Base-by-base conservation (phyloP, 2,329 filamentous ascomycete genomes). In the Alternaria panax region DNA sequence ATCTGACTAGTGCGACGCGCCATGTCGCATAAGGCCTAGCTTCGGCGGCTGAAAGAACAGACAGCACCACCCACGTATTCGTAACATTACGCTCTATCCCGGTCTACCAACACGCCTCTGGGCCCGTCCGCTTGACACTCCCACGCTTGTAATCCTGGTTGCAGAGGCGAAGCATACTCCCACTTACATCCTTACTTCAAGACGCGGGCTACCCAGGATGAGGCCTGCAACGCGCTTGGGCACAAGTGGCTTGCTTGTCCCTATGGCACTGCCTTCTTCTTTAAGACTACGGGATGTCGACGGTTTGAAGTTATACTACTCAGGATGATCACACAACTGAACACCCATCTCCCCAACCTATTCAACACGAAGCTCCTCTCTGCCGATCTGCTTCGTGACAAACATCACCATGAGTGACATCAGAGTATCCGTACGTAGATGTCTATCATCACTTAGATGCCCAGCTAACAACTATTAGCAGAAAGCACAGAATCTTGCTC, bases 401-500 rank as follows among this genome's bases (percentile, higher is more conserved):
- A 51, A 54, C 48, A 54, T 52, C 62, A 71, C 57, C 50, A 77
- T 77, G 75, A 69, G 59, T 66, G 74, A 75, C 24, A 51, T 62
- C 7, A 70, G 69, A 36, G 34, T 60, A 57, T 69, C 69, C 60
- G 73, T 73, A 45, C 46, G 52, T 14, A 22, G 45, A 30, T 50
- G 41, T 12, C n/a, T 48, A 45, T 22, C 47, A 38, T 11, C 14
- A 18, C 22, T 11, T 27, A 24, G 34, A 22, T 16, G 32, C 42
- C 20, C 25, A 30, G 16, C 59, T 67, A 28, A 71, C 58, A 12
- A 28, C 22, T 20, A 18, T 6, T 40, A 67, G 62, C 64, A 78
- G 59, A 78, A 75, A 59, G 69, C 71, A 34, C 75, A 79, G 53
- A 81, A 81, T 52, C 77, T 83, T 32, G 84, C 86, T 46, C 88